Conservation (phyloP, 2,329 filamentous ascomycete species). For the Aspergillus pseudonomiae region DNA sequence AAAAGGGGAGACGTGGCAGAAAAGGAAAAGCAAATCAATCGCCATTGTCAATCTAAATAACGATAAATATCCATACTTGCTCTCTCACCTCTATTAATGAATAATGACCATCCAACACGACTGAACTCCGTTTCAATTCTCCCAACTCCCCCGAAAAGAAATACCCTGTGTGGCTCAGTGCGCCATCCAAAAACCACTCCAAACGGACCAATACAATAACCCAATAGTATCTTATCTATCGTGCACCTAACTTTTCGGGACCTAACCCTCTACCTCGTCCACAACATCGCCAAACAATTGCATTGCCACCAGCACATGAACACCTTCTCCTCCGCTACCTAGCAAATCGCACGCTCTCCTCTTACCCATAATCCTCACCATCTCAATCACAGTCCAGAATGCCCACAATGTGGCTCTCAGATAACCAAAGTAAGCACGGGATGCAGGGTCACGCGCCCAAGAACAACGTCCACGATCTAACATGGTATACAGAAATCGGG, state of each 20-base stretch:
- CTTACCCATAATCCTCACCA: background rate
- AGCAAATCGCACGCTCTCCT: background rate
- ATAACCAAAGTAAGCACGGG: constrained; percentile 78
- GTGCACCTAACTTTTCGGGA: background rate
- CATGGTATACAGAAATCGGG: constrained; percentile 73
- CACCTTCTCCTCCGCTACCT: background rate
- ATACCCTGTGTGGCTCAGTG: background rate
- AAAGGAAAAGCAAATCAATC: constrained; percentile 10
- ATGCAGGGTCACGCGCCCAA: background rate
- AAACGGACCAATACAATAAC: background rate
- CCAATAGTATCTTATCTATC: background rate
- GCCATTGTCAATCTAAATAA: background rate
- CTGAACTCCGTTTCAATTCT: background rate
- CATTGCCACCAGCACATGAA: background rate
- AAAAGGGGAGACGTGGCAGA: constrained; percentile 29
- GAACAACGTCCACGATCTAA: constrained; percentile 24
- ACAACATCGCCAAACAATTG: background rate
- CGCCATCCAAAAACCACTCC: background rate
- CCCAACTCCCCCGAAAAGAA: background rate
- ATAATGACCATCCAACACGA: background rate
- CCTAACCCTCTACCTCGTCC: background rate
- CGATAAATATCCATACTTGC: background rate
- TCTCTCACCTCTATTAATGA: background rate
- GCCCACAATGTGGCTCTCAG: constrained; percentile 94
- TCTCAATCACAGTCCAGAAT: constrained; percentile 50